Evolutionary conservation across 305 asterid species (phyloP).

Genomic region (Solanum hybrid): DNA sequence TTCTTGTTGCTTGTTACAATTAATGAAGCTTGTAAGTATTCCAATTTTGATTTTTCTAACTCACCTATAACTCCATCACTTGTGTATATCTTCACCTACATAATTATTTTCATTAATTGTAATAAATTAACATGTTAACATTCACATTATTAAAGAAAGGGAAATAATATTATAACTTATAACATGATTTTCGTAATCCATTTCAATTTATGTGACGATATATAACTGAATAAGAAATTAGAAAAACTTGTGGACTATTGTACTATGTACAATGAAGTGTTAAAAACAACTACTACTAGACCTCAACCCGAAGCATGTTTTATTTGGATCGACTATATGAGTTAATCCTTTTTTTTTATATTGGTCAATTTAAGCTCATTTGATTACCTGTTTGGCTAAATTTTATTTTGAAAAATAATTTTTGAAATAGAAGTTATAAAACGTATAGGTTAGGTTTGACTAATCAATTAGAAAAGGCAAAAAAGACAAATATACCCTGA

Average conservation of each 20-base stretch:
- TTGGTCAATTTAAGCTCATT: background rate
- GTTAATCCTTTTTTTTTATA: background rate
- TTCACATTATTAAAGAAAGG: background rate
- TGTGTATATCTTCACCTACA: slow-evolving; percentile 70
- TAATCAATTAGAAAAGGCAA: too few species aligned
- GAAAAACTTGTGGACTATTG: fast-evolving
- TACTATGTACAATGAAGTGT: too few species aligned
- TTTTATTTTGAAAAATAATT: background rate
- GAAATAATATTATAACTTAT: background rate
- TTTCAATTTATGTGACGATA: background rate
- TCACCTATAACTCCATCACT: slow-evolving; percentile 60
- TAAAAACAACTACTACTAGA: background rate
- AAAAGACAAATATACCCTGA: too few species aligned
- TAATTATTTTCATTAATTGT: background rate
- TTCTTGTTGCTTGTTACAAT: slow-evolving; percentile 44
- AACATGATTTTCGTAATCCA: background rate
- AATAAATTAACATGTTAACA: background rate
- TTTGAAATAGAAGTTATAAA: too few species aligned
- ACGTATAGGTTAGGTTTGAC: too few species aligned
- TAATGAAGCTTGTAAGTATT: slow-evolving; percentile 73
- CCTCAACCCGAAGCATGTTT: background rate
- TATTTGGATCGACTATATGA: fast-evolving
- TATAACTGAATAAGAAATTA: fast-evolving
- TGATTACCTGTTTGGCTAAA: background rate
- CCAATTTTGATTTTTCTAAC: slow-evolving; percentile 59